phyloP scores from a whole-genome alignment of 225 moss, liverwort and hornwort genomes.

The Bryum argenteum region DNA sequence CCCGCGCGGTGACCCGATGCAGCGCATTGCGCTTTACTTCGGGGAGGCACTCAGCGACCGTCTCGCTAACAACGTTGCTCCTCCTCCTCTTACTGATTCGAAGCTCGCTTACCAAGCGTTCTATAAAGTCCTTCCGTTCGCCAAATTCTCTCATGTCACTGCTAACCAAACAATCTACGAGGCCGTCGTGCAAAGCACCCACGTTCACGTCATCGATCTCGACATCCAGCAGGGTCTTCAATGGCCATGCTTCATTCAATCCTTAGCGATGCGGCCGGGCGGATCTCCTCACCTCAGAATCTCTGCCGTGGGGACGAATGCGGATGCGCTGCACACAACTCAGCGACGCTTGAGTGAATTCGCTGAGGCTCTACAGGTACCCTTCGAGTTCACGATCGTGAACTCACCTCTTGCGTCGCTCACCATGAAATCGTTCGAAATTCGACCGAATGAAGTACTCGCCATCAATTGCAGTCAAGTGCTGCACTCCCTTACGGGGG shows the following conservation, averaged over 20 bases:
- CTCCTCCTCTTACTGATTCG: slow-evolving; percentile 10
- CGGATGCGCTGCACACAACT: slow-evolving; percentile 39
- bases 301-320: slow-evolving; percentile 65
- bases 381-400: slow-evolving; percentile 60
- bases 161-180: slow-evolving; percentile 85
- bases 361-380: slow-evolving; percentile 50
- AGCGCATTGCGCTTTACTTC: slow-evolving; percentile 82
- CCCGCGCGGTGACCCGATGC: slow-evolving; percentile 79
- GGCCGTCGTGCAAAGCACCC: slow-evolving; percentile 48
- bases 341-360: slow-evolving; percentile 67
- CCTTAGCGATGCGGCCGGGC: slow-evolving; percentile 56
- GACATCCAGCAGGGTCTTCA: slow-evolving; percentile 80
- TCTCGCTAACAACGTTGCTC: slow-evolving; percentile 26
- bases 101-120: slow-evolving; percentile 74
- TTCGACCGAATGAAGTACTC: slow-evolving; percentile 50
- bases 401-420: slow-evolving; percentile 49
- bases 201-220: slow-evolving; percentile 73
- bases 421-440: slow-evolving; percentile 27
- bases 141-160: slow-evolving; percentile 80
- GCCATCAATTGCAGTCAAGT: slow-evolving; percentile 74
- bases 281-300: slow-evolving; percentile 60
- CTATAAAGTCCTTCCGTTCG: slow-evolving; percentile 67
- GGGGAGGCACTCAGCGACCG: slow-evolving; percentile 70
- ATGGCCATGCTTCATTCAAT: slow-evolving; percentile 82
- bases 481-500: slow-evolving; percentile 57